Evolutionary conservation across 345 rosid species (phyloP).

Genomic region (Aurinia saxatilis): DNA sequence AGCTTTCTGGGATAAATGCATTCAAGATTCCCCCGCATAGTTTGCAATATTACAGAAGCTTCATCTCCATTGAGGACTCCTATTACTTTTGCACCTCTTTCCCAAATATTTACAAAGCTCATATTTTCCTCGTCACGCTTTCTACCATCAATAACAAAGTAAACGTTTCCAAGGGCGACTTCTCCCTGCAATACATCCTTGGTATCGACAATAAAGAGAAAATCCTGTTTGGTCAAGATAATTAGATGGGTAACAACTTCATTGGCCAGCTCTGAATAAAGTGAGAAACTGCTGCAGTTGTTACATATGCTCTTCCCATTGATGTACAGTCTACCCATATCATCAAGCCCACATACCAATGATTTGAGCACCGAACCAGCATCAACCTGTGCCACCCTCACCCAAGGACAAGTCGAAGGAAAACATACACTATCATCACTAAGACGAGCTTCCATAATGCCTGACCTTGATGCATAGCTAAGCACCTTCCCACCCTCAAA

Average conservation of each 20-base stretch:
- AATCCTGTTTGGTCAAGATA: conserved; percentile 79
- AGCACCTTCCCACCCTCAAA: conserved; percentile 67
- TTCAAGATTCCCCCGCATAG: conserved; percentile 83
- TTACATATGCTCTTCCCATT: conserved; percentile 58
- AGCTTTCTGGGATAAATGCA: conserved; percentile 89
- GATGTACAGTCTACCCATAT: conserved; percentile 62
- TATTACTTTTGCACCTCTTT: conserved; percentile 73
- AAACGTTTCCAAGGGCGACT: conserved; percentile 43
- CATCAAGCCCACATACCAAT: conserved; percentile 80
- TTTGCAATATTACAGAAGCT: conserved; percentile 78
- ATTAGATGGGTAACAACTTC: conserved; percentile 70
- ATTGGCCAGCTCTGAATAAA: conserved; percentile 70
- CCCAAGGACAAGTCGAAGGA: conserved; percentile 65
- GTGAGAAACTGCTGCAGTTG: conserved; percentile 84
- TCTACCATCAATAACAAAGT: conserved; percentile 45
- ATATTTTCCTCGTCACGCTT: conserved; percentile 53
- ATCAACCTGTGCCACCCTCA: conserved; percentile 52
- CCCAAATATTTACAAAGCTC: conserved; percentile 72
- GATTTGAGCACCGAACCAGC: conserved; percentile 35
- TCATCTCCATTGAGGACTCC: conserved; percentile 94
- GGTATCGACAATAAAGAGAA: conserved; percentile 72
- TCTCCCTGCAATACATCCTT: conserved; percentile 56
- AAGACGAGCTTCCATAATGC: conserved; percentile 35
- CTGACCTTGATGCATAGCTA: conserved; percentile 46
- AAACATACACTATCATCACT: conserved; percentile 35